Base-by-base conservation (phyloP, 202 grass and related monocot species). In the Bolboschoenoplectus hybrid region DNA sequence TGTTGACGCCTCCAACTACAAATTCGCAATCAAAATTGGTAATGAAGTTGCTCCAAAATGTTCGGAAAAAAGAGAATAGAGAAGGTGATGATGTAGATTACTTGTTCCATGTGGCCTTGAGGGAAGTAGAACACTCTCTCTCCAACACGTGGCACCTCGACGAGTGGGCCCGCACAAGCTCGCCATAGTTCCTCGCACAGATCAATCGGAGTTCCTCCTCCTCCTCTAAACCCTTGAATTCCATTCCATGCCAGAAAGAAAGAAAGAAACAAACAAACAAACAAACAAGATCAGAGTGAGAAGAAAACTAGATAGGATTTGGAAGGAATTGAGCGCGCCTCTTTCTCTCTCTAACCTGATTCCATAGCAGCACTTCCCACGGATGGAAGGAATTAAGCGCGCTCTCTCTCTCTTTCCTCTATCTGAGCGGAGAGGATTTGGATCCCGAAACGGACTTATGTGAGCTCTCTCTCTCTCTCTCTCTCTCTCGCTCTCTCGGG, bases 61-160 rank as follows among this genome's bases (percentile, higher is more conserved):
- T 5, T 20, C n/a, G 12, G 82, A 52, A 66, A 17, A 58, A 17
- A 11, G 4, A 52, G 11, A 38, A 34, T 12, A 66, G 66, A 46
- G 9, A 58, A 69, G 1, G 19, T 39, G 10, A 64, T 35, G 2
- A 34, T 64, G 35, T 67, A 3, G 41, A 55, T 85, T 5, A 97
- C 94, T 90, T 97, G 97, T 86, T 99, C 97, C 36, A 99, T 93
- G 83, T 99, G 97, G 35, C 97, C 97, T 92, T 99, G 97, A 57
- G 93, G 92, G 85, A 99, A 99, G 92, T 99, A 99, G 74, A 92
- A 94, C 45, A 99, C 93, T 79, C 86, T 89, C 88, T 99, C 92
- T 49, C 55, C 61, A 17, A 34, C 53, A 83, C 90, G 90, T 80
- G 93, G 93, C 72, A 99, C 85, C 70, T 96, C 92, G 83, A 99